These are phyloP conservation scores for Pythium rhizo-oryzae DNA, from an alignment of 352 stramenopile species.

Conservation along the genomic window DNA sequence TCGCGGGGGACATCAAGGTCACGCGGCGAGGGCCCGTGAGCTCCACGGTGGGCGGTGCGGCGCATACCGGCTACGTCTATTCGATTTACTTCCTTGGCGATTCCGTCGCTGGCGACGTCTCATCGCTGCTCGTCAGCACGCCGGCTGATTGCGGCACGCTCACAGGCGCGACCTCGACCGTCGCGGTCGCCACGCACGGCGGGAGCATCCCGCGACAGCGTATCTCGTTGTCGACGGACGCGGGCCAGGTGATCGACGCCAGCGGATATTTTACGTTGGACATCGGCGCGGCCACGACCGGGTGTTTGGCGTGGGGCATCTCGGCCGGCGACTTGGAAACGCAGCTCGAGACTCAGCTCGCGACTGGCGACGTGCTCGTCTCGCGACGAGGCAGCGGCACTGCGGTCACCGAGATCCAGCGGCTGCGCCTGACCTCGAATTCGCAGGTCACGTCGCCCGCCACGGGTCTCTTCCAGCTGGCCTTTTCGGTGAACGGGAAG, in stretches of 20 bases:
- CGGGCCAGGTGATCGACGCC: conserved; percentile 59
- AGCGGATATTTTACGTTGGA: conserved; percentile 61
- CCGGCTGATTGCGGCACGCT: conserved; percentile 40
- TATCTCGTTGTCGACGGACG: conserved; percentile 82
- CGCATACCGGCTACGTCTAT: conserved; percentile 83
- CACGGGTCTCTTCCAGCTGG: conserved; percentile 60
- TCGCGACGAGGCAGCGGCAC: conserved; percentile 54
- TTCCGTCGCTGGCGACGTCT: conserved; percentile 84
- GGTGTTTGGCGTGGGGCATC: conserved; percentile 66
- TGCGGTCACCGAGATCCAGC: conserved; percentile 71
- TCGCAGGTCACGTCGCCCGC: conserved; percentile 48
- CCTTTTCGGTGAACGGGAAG: conserved; percentile 57
- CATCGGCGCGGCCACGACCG: conserved; percentile 29
- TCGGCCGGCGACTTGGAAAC: conserved; percentile 47
- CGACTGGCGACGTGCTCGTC: conserved; percentile 58
- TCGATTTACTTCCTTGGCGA: conserved; percentile 93
- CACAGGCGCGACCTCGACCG: conserved; percentile 25
- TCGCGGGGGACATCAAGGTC: conserved; percentile 51
- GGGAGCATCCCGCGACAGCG: conserved; percentile 80
- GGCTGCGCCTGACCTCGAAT: conserved; percentile 71
- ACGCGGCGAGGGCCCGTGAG: conserved; percentile 46
- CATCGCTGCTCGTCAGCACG: conserved; percentile 33
- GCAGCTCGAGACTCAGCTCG: conserved; percentile 42
- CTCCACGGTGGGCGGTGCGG: conserved; percentile 26
- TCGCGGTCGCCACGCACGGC: conserved; percentile 73